Conservation (phyloP, 1,284 basidiomycete genomes). For the Coriolopsis trogii region DNA sequence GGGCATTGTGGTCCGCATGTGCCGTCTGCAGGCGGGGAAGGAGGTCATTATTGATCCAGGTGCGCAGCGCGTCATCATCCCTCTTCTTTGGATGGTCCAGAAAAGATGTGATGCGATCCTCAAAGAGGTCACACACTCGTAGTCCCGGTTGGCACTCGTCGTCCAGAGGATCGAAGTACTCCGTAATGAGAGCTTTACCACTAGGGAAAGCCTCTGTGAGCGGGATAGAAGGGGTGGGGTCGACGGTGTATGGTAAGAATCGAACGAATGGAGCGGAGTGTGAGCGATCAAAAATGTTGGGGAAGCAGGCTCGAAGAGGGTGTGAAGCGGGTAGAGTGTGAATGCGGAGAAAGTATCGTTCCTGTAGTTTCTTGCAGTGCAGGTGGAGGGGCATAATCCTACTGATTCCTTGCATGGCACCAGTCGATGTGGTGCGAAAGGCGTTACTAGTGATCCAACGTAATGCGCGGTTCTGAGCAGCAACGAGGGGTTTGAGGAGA, state of each 20-base stretch:
- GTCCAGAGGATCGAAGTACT: not conserved
- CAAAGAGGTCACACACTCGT: not conserved
- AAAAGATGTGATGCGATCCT: not conserved
- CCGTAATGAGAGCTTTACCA: not conserved
- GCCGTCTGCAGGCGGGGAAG: not conserved
- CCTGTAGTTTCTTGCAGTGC: conserved; percentile 1
- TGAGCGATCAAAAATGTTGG: not conserved
- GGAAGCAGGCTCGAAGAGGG: too few species aligned
- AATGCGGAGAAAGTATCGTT: not conserved
- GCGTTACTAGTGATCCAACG: conserved; percentile 13
- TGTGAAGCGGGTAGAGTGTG: conserved; percentile 1
- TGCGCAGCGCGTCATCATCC: not conserved
- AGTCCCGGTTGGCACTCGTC: not conserved
- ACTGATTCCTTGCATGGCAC: not conserved
- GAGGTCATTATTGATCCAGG: not conserved
- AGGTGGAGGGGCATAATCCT: conserved; percentile 1
- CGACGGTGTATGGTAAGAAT: not conserved
- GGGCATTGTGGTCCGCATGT: not conserved
- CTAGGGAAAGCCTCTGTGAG: not conserved
- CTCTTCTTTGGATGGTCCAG: not conserved
- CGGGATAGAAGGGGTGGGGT: not conserved
- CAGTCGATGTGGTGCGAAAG: conserved; percentile 4
- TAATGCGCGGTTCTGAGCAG: not conserved
- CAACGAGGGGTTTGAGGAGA: not conserved
- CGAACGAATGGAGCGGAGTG: not conserved